phyloP scores from a whole-genome alignment of 768 basidiomycete genomes.

The Xerocomus brunneocitrinus region DNA sequence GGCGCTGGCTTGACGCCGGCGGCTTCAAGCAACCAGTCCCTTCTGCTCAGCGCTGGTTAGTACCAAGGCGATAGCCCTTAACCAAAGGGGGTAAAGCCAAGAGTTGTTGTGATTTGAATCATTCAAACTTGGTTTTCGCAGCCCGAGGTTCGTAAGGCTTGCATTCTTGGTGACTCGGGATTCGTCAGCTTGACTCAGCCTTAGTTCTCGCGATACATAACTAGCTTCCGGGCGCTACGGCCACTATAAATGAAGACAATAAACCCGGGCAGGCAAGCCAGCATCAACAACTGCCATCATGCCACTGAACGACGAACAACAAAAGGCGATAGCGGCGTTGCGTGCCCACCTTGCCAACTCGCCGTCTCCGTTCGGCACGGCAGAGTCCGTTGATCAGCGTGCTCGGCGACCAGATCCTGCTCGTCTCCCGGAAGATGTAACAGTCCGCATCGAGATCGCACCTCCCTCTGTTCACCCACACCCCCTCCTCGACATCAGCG shows the following conservation, averaged over 20 bases:
- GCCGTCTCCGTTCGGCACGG: neutral
- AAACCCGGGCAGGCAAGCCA: neutral
- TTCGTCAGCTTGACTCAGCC: no score
- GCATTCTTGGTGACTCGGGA: no score
- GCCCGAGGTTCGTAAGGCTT: no score
- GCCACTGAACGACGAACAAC: constrained; percentile 3
- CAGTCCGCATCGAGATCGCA: neutral
- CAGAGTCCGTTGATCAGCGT: neutral
- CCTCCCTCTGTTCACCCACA: neutral
- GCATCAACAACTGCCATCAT: neutral
- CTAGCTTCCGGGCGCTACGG: neutral
- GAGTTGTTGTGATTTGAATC: no score
- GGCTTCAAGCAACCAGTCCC: no score
- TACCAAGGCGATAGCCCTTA: no score
- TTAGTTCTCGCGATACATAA: no score
- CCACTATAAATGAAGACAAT: neutral
- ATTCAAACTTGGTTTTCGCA: no score
- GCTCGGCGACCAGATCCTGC: neutral
- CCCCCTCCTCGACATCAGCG: neutral
- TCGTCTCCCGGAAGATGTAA: neutral
- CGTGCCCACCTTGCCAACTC: neutral
- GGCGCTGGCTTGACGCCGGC: no score
- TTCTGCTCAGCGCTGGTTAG: no score
- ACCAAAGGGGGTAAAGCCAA: no score
- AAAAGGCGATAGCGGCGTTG: neutral